Base-by-base conservation (phyloP, 306 rosid genomes). In the Cyamopsis tetragonoloba region DNA sequence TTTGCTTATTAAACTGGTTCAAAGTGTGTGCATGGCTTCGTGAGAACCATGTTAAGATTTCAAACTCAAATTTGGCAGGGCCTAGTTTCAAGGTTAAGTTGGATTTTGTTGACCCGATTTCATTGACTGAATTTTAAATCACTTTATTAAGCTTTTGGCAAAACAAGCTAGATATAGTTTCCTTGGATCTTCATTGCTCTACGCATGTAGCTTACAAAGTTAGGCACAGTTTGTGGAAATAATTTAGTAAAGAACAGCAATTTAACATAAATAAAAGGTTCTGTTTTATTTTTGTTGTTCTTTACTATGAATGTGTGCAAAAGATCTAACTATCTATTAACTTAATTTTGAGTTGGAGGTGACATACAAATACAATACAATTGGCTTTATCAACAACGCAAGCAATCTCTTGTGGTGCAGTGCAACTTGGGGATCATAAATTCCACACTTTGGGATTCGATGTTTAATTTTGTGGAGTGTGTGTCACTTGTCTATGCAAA, bases 21-120 rank as follows among this genome's bases (percentile, higher is more conserved):
- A 38, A 57, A 68, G 23, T 46, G 65, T 68, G 55, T 32, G 66
- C 68, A 66, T 58, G 74, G 42, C 42, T 23, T 42, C 53, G 32
- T 5, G 41, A 49, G 74, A 41, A 50, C 50, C 50, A 5, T 8
- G 20, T 58, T 50, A 56, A 5, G 19, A 43, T 43, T 69, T 77
- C 72, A 70, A 59, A 44, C 61, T 30, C 7, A 69, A 62, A 59
- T 66, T 66, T 15, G 75, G 66, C 61, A 30, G 71, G 60, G 37
- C 61, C 71, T 59, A 78, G 66, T 79, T 74, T 74, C 70, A 47
- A 79, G 69, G 73, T 54, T 53, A 28, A 67, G 54, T 49, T 62
- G 64, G 49, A 55, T 69, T 60, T 68, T 63, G 48, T 73, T 73
- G 68, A 68, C 79, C 12, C 11, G 5, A 20, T 38, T 46, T 66